These are phyloP conservation scores for Agastache rugosa DNA, from an alignment of 257 asterid genomes.

Conservation along the genomic window DNA sequence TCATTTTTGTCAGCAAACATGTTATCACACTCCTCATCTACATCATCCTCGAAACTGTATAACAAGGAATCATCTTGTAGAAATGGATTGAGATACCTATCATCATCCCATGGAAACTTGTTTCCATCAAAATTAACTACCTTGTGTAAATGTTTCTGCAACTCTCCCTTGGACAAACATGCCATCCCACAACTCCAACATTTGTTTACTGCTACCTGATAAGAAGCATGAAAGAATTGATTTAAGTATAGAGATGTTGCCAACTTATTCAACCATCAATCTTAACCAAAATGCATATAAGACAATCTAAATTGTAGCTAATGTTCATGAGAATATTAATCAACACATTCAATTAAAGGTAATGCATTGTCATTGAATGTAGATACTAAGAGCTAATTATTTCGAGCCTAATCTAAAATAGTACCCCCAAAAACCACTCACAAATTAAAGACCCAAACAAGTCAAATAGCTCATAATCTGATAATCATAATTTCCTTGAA, in stretches of 20 bases:
- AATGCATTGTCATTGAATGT: no score
- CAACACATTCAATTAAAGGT: no score
- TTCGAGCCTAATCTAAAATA: no score
- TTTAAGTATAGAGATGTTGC: conserved; percentile 14
- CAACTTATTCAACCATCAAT: conserved; percentile 16
- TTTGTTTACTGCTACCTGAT: conserved; percentile 68
- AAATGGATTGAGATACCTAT: conserved; percentile 71
- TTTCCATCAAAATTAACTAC: conserved; percentile 37
- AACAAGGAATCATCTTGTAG: conserved; percentile 83
- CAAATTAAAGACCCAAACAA: background rate
- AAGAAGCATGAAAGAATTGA: conserved; percentile 15
- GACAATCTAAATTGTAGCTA: conserved; percentile 13
- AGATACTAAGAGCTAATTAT: no score
- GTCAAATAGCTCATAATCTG: background rate
- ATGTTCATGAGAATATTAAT: no score
- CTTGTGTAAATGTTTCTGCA: conserved; percentile 66
- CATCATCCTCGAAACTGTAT: conserved; percentile 79
- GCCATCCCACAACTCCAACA: conserved; percentile 70
- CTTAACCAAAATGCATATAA: conserved; percentile 16
- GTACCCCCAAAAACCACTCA: background rate
- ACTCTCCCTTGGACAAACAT: conserved; percentile 53
- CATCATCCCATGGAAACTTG: conserved; percentile 76
- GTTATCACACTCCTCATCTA: conserved; percentile 55
- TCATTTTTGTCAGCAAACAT: conserved; percentile 51
- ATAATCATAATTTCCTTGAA: background rate